Conservation (phyloP, 2,329 filamentous ascomycete genomes). For the Diaporthe ampelina region DNA sequence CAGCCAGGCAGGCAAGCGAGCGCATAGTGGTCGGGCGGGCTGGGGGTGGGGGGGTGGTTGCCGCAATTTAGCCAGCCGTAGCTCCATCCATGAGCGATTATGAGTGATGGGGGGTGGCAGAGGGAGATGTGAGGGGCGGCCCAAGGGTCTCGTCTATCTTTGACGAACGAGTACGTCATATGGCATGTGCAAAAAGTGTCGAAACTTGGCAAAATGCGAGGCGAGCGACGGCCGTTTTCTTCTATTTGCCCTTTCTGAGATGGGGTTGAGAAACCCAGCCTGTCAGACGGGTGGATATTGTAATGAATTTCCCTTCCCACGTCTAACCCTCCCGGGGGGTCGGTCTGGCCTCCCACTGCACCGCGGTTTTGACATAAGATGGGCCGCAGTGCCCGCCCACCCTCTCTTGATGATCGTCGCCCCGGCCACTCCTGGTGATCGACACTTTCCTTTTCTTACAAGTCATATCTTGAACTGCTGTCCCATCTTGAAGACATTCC, state of each 20-base stretch:
- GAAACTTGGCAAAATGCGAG: not conserved
- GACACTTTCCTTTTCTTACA: conserved; percentile 20
- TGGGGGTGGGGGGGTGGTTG: not conserved
- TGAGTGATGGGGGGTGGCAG: not conserved
- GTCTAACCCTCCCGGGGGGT: conserved; percentile 12
- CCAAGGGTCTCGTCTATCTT: conserved; percentile 25
- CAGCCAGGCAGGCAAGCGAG: too few species aligned
- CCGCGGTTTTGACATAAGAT: conserved; percentile 10
- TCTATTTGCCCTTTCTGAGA: not conserved
- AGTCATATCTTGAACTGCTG: conserved; percentile 15
- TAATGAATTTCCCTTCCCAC: conserved; percentile 6
- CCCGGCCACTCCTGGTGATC: conserved; percentile 6
- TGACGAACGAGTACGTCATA: conserved; percentile 27
- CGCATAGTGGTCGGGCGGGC: not conserved
- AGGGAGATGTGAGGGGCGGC: not conserved
- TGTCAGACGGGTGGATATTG: conserved; percentile 26
- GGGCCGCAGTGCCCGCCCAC: conserved; percentile 22
- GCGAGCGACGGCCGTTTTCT: not conserved
- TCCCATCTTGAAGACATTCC: too few species aligned
- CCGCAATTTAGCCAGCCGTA: not conserved
- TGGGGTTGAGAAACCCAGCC: conserved; percentile 9
- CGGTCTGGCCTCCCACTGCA: conserved; percentile 8
- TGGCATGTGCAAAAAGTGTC: conserved; percentile 22
- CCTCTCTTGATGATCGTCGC: not conserved
- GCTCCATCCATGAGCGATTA: too few species aligned